A percentile compares a stretch with the other conserved stretches of the same genome.
phyloP scores from a whole-genome alignment of 306 rosid genomes.

The Quercus gilva region DNA sequence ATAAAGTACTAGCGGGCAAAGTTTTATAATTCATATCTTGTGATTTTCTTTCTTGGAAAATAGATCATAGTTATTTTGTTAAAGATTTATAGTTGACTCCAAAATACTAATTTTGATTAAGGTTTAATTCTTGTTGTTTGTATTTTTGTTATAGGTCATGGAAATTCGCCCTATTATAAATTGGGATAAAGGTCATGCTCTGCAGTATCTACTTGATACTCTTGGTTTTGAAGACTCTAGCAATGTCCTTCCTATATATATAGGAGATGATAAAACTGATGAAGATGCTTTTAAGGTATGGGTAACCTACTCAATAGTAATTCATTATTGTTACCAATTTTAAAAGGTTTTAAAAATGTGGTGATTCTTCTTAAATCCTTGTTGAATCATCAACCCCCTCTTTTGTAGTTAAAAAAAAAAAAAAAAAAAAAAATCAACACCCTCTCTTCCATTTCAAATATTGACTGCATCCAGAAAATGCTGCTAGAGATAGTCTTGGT shows the following conservation, averaged over 20 bases:
- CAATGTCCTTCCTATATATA: conserved; percentile 45
- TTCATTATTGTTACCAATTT: too few relatives aligned
- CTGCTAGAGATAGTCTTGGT: background rate
- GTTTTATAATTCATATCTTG: too few relatives aligned
- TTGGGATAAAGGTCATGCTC: conserved; percentile 61
- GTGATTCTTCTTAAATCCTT: too few relatives aligned
- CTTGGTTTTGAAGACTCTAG: conserved; percentile 32
- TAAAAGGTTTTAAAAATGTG: too few relatives aligned
- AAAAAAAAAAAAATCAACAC: too few relatives aligned
- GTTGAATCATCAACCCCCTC: too few relatives aligned
- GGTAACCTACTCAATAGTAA: background rate
- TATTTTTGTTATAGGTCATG: conserved; percentile 29
- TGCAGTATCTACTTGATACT: conserved; percentile 49
- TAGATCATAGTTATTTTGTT: background rate
- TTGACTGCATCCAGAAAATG: background rate
- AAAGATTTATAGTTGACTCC: too few relatives aligned
- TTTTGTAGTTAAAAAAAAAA: too few relatives aligned
- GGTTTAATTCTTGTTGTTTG: background rate
- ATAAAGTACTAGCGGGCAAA: too few relatives aligned
- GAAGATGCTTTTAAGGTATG: conserved; percentile 64
- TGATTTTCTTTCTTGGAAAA: background rate
- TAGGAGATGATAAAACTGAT: conserved; percentile 60
- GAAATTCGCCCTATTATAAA: conserved; percentile 52
- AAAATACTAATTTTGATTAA: background rate
- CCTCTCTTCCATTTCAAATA: too few relatives aligned